Evolutionary conservation across 2,329 filamentous ascomycete species (phyloP).

Genomic region (Cladosporium sp.): DNA sequence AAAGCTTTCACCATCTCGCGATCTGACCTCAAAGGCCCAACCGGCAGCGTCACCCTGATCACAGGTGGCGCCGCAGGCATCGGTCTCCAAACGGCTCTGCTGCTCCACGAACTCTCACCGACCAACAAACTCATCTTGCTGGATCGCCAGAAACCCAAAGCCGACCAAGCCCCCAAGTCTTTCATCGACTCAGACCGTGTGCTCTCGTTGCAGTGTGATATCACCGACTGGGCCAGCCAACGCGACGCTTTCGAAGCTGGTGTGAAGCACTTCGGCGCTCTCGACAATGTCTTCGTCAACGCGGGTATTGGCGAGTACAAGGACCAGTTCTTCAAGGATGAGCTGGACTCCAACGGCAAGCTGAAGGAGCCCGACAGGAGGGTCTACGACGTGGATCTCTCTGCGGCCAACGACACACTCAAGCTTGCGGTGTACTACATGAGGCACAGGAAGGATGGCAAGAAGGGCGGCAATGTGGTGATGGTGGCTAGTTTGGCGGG

Average conservation of each 20-base stretch:
- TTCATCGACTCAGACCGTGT: slow-evolving; percentile 23
- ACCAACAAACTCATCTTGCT: slow-evolving; percentile 26
- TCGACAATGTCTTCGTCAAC: slow-evolving; percentile 45
- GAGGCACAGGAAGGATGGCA: slow-evolving; percentile 31
- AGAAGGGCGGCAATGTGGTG: slow-evolving; percentile 39
- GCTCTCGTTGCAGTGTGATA: slow-evolving; percentile 35
- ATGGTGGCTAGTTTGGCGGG: slow-evolving; percentile 46
- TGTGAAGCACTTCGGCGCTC: slow-evolving; percentile 36
- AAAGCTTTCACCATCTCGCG: slow-evolving; percentile 21
- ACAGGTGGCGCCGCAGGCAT: slow-evolving; percentile 27
- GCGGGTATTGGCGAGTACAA: slow-evolving; percentile 44
- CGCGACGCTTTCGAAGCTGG: slow-evolving; percentile 39
- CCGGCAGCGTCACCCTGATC: slow-evolving; percentile 25
- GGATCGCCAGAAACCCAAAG: slow-evolving; percentile 19
- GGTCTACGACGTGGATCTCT: slow-evolving; percentile 42
- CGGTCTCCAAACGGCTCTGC: slow-evolving; percentile 26
- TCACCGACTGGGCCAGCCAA: slow-evolving; percentile 42
- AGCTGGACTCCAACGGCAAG: slow-evolving; percentile 35
- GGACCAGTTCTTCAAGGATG: slow-evolving; percentile 46
- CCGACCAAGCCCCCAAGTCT: slow-evolving; percentile 5
- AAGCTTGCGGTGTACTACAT: slow-evolving; percentile 45
- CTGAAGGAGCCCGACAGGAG: slow-evolving; percentile 42
- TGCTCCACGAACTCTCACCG: slow-evolving; percentile 22
- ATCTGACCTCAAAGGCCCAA: slow-evolving; percentile 20
- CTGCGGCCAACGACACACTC: slow-evolving; percentile 41